A percentile compares a stretch with the other conserved stretches of the same genome.
phyloP scores from a whole-genome alignment of 768 basidiomycete genomes.

The Phallus indusiatus region DNA sequence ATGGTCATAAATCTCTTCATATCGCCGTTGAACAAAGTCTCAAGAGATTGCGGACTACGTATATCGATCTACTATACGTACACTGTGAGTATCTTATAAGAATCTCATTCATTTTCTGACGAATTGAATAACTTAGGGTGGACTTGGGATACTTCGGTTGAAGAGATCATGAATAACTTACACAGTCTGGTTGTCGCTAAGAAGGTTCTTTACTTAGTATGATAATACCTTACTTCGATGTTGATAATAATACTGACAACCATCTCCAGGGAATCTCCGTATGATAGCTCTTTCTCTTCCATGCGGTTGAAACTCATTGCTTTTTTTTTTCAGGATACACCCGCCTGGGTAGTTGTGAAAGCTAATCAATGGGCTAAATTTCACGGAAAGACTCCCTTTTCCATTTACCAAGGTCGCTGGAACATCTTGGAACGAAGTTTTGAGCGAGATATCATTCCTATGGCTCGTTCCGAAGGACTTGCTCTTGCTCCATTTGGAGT shows the following conservation, averaged over 20 bases:
- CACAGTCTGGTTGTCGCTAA: constrained; percentile 31
- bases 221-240: not conserved
- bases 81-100: constrained; percentile 15
- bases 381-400: constrained; percentile 28
- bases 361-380: constrained; percentile 25
- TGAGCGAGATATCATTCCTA: constrained; percentile 32
- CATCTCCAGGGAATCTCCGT: constrained; percentile 2
- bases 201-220: constrained; percentile 29
- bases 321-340: constrained; percentile 11
- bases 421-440: constrained; percentile 21
- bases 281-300: not conserved
- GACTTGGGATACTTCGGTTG: constrained; percentile 34
- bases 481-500: constrained; percentile 27
- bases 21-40: constrained; percentile 15
- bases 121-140: constrained; percentile 21
- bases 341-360: constrained; percentile 21
- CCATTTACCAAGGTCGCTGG: constrained; percentile 27
- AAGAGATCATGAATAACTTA: constrained; percentile 34
- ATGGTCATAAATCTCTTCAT: constrained; percentile 20
- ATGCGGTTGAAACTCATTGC: not conserved
- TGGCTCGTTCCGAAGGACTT: constrained; percentile 19
- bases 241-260: not conserved
- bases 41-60: constrained; percentile 18
- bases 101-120: constrained; percentile 14
- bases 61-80: constrained; percentile 17